These are phyloP conservation scores for Alternaria postmessia DNA, from an alignment of 2,329 filamentous ascomycete genomes.

Conservation along the genomic window DNA sequence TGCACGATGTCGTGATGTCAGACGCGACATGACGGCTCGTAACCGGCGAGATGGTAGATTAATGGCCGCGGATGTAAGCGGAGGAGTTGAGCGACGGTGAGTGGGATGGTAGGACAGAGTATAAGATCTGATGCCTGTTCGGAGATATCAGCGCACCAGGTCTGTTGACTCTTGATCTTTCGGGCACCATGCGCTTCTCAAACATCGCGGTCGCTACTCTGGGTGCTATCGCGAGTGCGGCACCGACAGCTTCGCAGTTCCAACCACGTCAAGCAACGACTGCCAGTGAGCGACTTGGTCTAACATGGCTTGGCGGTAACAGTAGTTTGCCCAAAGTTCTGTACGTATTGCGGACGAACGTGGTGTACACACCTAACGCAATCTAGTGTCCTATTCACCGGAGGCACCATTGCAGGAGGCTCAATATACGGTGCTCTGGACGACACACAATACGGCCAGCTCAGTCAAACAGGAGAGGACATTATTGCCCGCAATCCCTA, in stretches of 20 bases:
- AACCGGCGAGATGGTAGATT: background rate
- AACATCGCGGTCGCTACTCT: background rate
- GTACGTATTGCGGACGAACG: conserved; percentile 7
- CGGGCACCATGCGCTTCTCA: background rate
- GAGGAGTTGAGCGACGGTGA: background rate
- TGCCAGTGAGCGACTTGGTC: conserved; percentile 33
- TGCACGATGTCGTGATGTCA: background rate
- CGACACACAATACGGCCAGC: conserved; percentile 42
- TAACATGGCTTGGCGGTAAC: conserved; percentile 33
- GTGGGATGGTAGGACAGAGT: background rate
- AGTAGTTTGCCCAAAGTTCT: conserved; percentile 36
- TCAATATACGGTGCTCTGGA: conserved; percentile 40
- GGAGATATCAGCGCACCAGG: background rate
- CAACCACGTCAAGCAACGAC: conserved; percentile 18
- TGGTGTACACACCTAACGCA: background rate
- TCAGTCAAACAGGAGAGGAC: conserved; percentile 28
- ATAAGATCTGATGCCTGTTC: background rate
- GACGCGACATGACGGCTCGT: background rate
- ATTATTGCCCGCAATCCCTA: conserved; percentile 40
- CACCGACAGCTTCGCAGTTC: background rate
- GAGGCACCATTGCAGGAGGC: conserved; percentile 38
- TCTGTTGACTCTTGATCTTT: too few relatives aligned
- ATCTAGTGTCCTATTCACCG: conserved; percentile 33
- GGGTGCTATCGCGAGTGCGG: background rate
- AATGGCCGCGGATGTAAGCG: background rate